These are phyloP conservation scores for Jaenimonas drosophilae DNA, from an alignment of 208 protist species.

Conservation along the genomic window DNA sequence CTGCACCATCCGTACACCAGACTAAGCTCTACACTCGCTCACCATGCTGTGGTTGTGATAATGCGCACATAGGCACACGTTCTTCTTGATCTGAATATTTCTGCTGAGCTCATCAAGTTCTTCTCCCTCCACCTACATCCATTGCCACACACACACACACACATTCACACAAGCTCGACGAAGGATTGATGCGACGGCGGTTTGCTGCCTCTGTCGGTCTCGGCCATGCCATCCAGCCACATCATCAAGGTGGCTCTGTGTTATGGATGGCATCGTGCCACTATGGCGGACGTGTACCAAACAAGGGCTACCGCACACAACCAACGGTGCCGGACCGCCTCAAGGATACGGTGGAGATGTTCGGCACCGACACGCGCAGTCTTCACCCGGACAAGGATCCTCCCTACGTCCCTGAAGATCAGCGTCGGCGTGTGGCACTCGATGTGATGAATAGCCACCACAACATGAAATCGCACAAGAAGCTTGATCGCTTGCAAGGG, in stretches of 20 bases:
- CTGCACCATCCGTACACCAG: no score
- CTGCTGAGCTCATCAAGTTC: background rate
- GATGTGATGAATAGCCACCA: conserved; percentile 45
- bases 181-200: background rate
- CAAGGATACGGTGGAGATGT: conserved; percentile 61
- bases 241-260: background rate
- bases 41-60: background rate
- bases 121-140: background rate
- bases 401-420: conserved; percentile 63
- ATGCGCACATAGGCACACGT: background rate
- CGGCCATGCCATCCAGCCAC: background rate
- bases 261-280: background rate
- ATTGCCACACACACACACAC: no score
- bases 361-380: conserved; percentile 40
- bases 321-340: conserved; percentile 67
- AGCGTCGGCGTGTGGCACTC: conserved; percentile 48
- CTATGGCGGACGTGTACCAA: conserved; percentile 28
- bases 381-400: conserved; percentile 36
- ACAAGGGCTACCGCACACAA: conserved; percentile 73
- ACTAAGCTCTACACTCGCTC: background rate
- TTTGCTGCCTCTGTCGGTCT: background rate
- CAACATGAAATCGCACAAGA: conserved; percentile 54
- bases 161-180: background rate
- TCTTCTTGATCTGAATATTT: background rate
- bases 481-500: conserved; percentile 66